Conservation (phyloP, 805 yeast genomes). For the Candida boleticola region DNA sequence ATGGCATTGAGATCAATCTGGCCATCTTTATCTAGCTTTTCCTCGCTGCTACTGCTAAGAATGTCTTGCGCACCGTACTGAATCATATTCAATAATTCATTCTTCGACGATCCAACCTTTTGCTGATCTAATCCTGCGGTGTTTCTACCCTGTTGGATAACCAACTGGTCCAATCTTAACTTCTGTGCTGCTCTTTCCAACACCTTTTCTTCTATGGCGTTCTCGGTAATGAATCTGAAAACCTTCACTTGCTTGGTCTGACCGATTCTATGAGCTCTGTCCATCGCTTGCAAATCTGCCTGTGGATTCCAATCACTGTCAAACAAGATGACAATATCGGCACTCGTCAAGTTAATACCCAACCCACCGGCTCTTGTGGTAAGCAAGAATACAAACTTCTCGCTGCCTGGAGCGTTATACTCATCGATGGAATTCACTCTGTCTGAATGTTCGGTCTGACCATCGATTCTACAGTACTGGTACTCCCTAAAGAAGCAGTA, state of each 20-base stretch:
- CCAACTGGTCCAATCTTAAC: slow-evolving; percentile 74
- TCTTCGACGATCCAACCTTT: slow-evolving; percentile 52
- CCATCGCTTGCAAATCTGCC: slow-evolving; percentile 88
- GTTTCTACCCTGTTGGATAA: slow-evolving; percentile 72
- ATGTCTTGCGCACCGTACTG: slow-evolving; percentile 79
- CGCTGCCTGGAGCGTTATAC: slow-evolving; percentile 70
- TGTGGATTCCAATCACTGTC: slow-evolving; percentile 92
- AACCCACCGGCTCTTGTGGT: slow-evolving; percentile 91
- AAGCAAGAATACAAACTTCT: slow-evolving; percentile 69
- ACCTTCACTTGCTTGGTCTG: slow-evolving; percentile 83
- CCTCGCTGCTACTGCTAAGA: slow-evolving; percentile 31
- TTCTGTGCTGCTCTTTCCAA: slow-evolving; percentile 81
- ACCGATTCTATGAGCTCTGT: slow-evolving; percentile 85
- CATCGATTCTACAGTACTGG: slow-evolving; percentile 78
- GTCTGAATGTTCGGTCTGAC: slow-evolving; percentile 77
- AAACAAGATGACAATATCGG: slow-evolving; percentile 70
- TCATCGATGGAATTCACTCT: slow-evolving; percentile 76
- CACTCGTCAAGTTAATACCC: slow-evolving; percentile 80
- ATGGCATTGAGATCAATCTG: slow-evolving; percentile 62
- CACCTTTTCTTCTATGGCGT: slow-evolving; percentile 81
- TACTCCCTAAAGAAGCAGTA: slow-evolving; percentile 69
- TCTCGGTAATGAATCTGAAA: slow-evolving; percentile 73
- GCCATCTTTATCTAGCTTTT: slow-evolving; percentile 38
- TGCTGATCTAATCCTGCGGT: slow-evolving; percentile 26
- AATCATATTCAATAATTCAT: slow-evolving; percentile 76